Base-by-base conservation (phyloP, 805 yeast genomes). In the Novakomyces olei region DNA sequence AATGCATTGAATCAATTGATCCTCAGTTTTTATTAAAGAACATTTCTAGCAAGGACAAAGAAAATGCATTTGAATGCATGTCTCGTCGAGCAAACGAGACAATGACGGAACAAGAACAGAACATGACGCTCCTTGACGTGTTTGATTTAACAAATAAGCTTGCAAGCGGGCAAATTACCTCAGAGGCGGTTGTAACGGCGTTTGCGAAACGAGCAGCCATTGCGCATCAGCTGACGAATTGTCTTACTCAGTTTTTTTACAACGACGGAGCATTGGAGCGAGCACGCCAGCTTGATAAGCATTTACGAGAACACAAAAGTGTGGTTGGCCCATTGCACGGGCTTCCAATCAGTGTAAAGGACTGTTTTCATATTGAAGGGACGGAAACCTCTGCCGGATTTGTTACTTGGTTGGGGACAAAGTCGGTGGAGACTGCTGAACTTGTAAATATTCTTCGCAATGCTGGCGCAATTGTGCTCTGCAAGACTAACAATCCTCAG, bases 261-360 rank as follows among this genome's bases (percentile, higher is more conserved):
- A 39, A 41, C n/a, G 69, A 67, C 4, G 63, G 67, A 36, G 81
- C 77, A 7, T 52, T 72, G 34, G 53, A 55, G 38, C 56, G 60
- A 37, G 80, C 80, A 5, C 49, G 60, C 39, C 58, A 48, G 35
- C 53, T 69, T 37, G 81, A 72, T 43, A 62, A 58, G 17, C 61
- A 63, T 43, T 65, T 42, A 38, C 49, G 47, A 34, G 40, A 55
- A 27, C 49, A 60, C 27, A 35, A 34, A 5, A 57, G 62, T 39
- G 48, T 60, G 2, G 44, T 65, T 23, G 78, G 78, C 19, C 72
- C 75, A 2, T 57, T 72, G 30, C 78, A 72, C 41, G 80, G 80
- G 2, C 50, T 72, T 19, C 80, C 79, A 2, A 52, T 71, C 20
- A 67, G 75, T 1, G 54, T 71, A 34, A 71, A 71, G 43, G 71